phyloP scores from a whole-genome alignment of 257 asterid species.

The Hygrophila difformis region DNA sequence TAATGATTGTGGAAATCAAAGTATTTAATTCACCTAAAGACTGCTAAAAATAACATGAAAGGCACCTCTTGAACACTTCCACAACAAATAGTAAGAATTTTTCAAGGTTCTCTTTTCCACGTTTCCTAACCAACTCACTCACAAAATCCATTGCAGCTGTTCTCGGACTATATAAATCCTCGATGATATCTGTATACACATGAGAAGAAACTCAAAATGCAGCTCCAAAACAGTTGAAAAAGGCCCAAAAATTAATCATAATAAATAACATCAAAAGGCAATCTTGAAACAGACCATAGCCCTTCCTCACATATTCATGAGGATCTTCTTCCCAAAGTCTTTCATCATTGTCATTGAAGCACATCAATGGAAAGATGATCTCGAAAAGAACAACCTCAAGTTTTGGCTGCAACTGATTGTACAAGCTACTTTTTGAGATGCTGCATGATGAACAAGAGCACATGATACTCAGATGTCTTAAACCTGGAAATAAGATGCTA shows the following conservation, averaged over 20 bases:
- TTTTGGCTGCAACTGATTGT: slow-evolving; percentile 77
- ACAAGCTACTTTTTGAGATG: slow-evolving; percentile 76
- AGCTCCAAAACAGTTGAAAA: too few relatives aligned
- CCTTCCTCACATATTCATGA: slow-evolving; percentile 96
- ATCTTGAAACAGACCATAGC: slow-evolving; percentile 60
- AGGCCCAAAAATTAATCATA: background rate
- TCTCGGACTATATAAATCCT: slow-evolving; percentile 95
- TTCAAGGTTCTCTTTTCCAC: slow-evolving; percentile 94
- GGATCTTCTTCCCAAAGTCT: slow-evolving; percentile 98
- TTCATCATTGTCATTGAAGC: slow-evolving; percentile 92
- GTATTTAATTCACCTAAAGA: background rate
- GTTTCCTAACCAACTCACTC: slow-evolving; percentile 92
- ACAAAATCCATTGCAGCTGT: slow-evolving; percentile 99
- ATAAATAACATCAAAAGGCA: background rate
- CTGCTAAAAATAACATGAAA: slow-evolving; percentile 1
- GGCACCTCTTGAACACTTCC: slow-evolving; percentile 80
- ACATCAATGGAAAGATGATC: slow-evolving; percentile 94
- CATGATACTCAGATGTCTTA: too few relatives aligned
- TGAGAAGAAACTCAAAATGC: too few relatives aligned
- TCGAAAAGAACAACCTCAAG: slow-evolving; percentile 82
- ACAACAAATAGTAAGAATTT: slow-evolving; percentile 79
- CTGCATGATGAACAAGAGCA: slow-evolving; percentile 62
- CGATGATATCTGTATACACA: slow-evolving; percentile 68
- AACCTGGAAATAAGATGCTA: too few relatives aligned
- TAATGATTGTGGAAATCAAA: slow-evolving; percentile 9